phyloP scores from a whole-genome alignment of 495 filamentous ascomycete species.

The Penicillium daleae region DNA sequence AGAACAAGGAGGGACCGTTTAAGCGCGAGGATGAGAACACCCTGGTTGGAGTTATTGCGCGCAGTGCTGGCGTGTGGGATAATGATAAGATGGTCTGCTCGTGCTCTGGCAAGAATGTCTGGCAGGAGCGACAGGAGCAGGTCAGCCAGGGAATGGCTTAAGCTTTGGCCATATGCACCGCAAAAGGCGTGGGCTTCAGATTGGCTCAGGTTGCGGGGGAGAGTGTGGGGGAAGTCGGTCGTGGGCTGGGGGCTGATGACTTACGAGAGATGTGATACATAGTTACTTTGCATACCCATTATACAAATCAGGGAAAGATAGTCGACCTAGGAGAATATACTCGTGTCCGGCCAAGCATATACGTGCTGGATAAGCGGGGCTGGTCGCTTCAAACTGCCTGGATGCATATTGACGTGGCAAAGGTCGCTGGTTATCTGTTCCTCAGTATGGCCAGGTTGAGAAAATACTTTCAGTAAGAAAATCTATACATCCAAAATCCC shows the following conservation, averaged over 20 bases:
- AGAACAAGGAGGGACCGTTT: constrained; percentile 50
- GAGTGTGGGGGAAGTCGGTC: neutral
- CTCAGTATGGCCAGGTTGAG: neutral
- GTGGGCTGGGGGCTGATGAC: neutral
- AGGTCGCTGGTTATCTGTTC: neutral
- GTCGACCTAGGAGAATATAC: neutral
- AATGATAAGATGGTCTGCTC: constrained; percentile 97
- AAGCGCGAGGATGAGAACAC: constrained; percentile 76
- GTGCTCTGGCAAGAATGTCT: constrained; percentile 95
- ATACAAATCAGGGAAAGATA: constrained; percentile 1
- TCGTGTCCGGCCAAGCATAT: neutral
- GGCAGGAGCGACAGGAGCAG: constrained; percentile 94
- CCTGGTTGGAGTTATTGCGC: constrained; percentile 87
- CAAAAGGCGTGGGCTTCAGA: neutral
- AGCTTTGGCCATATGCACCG: constrained; percentile 2
- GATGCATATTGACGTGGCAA: neutral
- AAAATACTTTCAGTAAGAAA: neutral
- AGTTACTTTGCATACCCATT: constrained; percentile 16
- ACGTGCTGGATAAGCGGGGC: neutral
- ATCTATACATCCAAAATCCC: neutral
- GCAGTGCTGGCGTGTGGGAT: constrained; percentile 96
- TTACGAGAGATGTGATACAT: constrained; percentile 8
- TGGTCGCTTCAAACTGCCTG: neutral
- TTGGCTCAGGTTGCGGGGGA: constrained; percentile 4
- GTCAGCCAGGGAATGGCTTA: constrained; percentile 82